Conservation (phyloP, 768 basidiomycete genomes). For the Astraeus odoratus region DNA sequence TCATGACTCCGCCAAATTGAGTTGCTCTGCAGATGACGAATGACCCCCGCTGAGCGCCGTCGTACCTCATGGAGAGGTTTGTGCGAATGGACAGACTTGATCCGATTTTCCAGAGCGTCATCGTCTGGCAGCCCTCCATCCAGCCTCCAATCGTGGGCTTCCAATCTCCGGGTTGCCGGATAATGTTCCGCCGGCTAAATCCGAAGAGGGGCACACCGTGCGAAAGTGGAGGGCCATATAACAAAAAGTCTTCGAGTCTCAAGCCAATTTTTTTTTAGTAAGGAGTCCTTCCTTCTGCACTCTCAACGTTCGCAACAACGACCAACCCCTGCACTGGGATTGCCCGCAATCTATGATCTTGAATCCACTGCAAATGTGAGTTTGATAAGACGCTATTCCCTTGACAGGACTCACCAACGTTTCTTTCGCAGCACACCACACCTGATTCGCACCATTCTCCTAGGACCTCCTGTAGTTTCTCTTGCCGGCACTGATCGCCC, state of each 20-base stretch:
- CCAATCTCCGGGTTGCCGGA: no score
- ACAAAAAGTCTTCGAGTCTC: not conserved
- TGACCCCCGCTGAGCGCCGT: no score
- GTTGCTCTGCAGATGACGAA: no score
- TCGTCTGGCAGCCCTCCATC: no score
- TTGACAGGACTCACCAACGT: conserved; percentile 2
- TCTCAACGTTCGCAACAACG: conserved; percentile 4
- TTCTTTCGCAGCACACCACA: conserved; percentile 16
- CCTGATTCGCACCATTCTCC: conserved; percentile 42
- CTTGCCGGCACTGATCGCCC: conserved; percentile 70
- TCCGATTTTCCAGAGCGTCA: no score
- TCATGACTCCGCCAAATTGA: no score
- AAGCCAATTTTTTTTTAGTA: conserved; percentile 6
- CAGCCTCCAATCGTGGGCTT: no score
- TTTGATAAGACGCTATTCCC: not conserved
- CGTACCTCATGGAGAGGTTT: no score
- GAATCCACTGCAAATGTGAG: conserved; percentile 31
- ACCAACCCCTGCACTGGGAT: conserved; percentile 8
- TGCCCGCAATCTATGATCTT: conserved; percentile 48
- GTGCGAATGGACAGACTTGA: no score
- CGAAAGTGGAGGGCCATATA: conserved; percentile 6
- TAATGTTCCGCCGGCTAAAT: no score
- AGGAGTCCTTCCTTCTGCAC: conserved; percentile 10
- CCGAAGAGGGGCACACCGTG: conserved; percentile 5
- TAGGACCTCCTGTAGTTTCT: conserved; percentile 52